Base-by-base conservation (phyloP, 805 yeast species). In the Lipomyces kockii region DNA sequence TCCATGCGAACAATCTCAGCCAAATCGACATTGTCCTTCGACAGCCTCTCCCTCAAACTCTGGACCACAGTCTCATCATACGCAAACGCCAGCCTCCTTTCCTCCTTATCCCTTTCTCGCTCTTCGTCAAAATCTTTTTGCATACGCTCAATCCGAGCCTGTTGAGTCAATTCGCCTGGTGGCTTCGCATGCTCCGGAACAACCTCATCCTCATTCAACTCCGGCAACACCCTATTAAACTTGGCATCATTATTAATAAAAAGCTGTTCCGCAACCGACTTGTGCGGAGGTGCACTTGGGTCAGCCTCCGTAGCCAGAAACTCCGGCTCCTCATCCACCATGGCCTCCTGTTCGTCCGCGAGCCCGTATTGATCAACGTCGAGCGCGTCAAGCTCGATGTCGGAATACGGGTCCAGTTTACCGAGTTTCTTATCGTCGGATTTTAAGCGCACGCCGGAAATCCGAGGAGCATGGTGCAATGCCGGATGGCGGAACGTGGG, bases 321-420 rank as follows among this genome's bases (percentile, higher is more conserved):
- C 61, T 62, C 54, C 14, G 66, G 60, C n/a, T 68, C 71, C 35
- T 68, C 71, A 34, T 65, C 71, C 14, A 68, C 68, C 49, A 56
- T 68, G 29, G 71, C 71, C 27, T 68, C 71, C 54, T 64, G 61
- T 43, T 25, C 58, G 57, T 61, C 67, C 9, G 58, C 32, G 34
- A 52, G 17, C 34, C 55, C 55, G 55, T 52, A 52, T n/a, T 43
- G 49, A 43, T 43, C 49, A 7, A 43, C 49, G 8, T 43, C 49
- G 22, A 43, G 49, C 11, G 4, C 22, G 22, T 43, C 22, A 5
- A 43, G 49, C 11, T 43, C 49, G 22, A n/a, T 3, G 49, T 43
- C 49, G 49, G 49, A 43, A 43, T 43, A 43, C 22, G 22, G 22
- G 49, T 43, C 49, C 20, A 43, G 49, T n/a, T 43, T 43, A 17